Evolutionary conservation across 225 moss, liverwort and hornwort genomes (phyloP), one percentile per base, ranked within the genome.

Genomic region (Bryoerythrophyllum caledonicum): DNA sequence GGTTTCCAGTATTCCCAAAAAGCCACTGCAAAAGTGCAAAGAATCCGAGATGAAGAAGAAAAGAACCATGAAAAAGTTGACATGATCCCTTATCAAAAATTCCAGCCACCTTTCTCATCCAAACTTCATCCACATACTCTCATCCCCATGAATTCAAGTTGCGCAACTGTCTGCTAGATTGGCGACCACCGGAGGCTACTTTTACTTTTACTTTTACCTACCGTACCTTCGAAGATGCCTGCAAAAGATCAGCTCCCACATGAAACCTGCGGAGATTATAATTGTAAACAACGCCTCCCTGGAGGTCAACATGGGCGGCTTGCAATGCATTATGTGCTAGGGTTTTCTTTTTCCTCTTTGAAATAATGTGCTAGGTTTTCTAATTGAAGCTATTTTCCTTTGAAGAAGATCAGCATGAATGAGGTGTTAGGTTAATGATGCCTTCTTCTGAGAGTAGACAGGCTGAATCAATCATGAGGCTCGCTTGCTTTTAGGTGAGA

Each of bases 301-400:
- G 25, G 35, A 13, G 73, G 73, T 81, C 77, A 81, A 76, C 81
- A 76, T 1, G 34, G 81, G 60, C 71, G 76, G 81, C 81, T 71
- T 3, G 17, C 21, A 56, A 16, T 57, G 34, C 12, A 32, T 41
- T 30, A 5, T 51, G 38, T 37, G 37, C 59, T 12, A 56, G 44
- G 27, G 38, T 7, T 30, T 30, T 30, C 4, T 30, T 30, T 30
- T 30, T 4, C 30, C 30, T 30, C 30, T 2, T 37, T 37, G 37
- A 37, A 37, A 37, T 5, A 37, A 37, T 37, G 37, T 37, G 37
- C 4, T 37, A 37, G 30, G n/a, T n/a, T n/a, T n/a, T n/a, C n/a
- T n/a, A n/a, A n/a, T n/a, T n/a, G n/a, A n/a, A n/a, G n/a, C n/a
- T n/a, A n/a, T n/a, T n/a, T n/a, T n/a, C 6, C 60, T 28, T 6